Evolutionary conservation across 805 yeast genomes (phyloP), one percentile per base, ranked within the genome.

Genomic region (Jamesozyma gamospora): DNA sequence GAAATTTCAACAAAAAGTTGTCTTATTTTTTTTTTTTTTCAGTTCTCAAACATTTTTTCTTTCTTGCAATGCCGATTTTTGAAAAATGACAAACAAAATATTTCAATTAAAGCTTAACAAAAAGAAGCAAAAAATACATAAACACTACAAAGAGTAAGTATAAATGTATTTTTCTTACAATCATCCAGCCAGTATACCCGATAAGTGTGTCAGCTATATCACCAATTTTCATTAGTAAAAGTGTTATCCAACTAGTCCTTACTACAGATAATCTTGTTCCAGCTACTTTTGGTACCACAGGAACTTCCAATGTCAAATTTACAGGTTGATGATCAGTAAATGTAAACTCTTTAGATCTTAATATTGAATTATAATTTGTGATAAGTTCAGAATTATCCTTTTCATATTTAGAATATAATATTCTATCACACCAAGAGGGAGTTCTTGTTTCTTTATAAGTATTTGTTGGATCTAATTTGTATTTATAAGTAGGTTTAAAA

Each of bases 351-450:
- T 64, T 55, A 1, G 41, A 29, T 34, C 64, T 48, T 12, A 32
- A 28, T 7, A 82, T 48, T 6, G 82, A 67, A 24, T 61, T 50
- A 58, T 86, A 86, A 3, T 55, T 42, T 4, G 42, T 28, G 59
- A 66, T 39, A 2, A 37, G 43, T 28, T 11, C 45, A 21, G 8
- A 21, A 42, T 28, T 15, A 17, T 11, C 8, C 14, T 44, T 39
- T 7, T 55, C 48, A 42, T 78, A 74, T 1, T 66, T 54, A 40
- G 72, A 71, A 51, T 65, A 84, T 34, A 88, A 56, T 5, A 88
- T 73, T 39, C 97, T 63, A 56, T 88, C 97, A 60, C 96, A 87
- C 94, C 95, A 88, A 6, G 94, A 79, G 0, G 96, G 94, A 1
- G 65, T 63, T 40, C 96, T 66, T 47, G 76, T 78, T 2, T 56